Conservation (phyloP, 257 asterid genomes). For the Nyctanthes arbortristis region DNA sequence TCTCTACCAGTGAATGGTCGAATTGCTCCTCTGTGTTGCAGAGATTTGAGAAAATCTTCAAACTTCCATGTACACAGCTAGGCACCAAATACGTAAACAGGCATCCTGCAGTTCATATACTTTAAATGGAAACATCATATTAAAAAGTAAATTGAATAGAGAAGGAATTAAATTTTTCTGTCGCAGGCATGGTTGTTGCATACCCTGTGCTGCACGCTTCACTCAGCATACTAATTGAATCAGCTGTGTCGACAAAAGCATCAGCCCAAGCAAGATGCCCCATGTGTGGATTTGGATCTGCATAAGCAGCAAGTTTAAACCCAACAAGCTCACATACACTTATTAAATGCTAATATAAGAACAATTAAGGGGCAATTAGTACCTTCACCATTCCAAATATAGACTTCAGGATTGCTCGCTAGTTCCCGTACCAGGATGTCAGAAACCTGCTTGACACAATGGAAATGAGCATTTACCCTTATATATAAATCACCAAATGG, state of each 20-base stretch:
- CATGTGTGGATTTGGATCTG: slow-evolving; percentile 91
- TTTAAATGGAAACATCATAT: slow-evolving; percentile 24
- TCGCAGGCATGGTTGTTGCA: slow-evolving; percentile 4
- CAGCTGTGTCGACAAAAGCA: slow-evolving; percentile 87
- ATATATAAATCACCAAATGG: slow-evolving; percentile 16
- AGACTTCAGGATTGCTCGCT: slow-evolving; percentile 57
- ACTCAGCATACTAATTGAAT: slow-evolving; percentile 90
- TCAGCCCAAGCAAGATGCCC: slow-evolving; percentile 91
- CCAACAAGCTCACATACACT: slow-evolving; percentile 3
- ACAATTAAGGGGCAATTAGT: slow-evolving; percentile 21
- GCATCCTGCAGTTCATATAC: slow-evolving; percentile 62
- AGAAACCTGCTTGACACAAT: slow-evolving; percentile 55
- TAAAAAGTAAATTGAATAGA: not conserved
- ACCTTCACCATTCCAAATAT: slow-evolving; percentile 88
- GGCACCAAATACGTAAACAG: slow-evolving; percentile 84
- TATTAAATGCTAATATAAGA: slow-evolving; percentile 6
- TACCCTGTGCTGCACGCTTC: slow-evolving; percentile 99
- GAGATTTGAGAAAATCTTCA: slow-evolving; percentile 58
- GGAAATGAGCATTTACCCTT: slow-evolving; percentile 28
- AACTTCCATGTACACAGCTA: slow-evolving; percentile 89
- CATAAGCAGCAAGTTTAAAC: slow-evolving; percentile 11
- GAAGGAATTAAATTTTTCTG: not conserved
- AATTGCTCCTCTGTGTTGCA: slow-evolving; percentile 54
- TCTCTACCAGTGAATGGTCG: slow-evolving; percentile 72
- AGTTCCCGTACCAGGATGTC: slow-evolving; percentile 54